phyloP scores from a whole-genome alignment of 129 eudicot genomes.

The Cynara cardunculus region DNA sequence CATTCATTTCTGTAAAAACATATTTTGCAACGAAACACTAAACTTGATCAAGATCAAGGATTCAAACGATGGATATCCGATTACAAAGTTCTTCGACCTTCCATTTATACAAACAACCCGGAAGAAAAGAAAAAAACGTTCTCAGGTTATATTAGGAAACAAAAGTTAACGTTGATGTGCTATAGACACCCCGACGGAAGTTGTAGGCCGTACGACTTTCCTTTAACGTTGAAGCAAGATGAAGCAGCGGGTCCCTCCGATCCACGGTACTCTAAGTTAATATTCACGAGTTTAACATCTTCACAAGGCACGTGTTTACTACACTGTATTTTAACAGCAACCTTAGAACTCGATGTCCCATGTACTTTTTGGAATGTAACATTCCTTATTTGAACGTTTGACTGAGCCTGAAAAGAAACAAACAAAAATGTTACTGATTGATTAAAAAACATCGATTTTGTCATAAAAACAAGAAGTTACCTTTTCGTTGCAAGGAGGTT shows the following conservation, averaged over 20 bases:
- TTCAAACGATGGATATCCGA: background rate
- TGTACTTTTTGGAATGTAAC: constrained; percentile 41
- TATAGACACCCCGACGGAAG: constrained; percentile 48
- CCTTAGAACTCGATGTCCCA: constrained; percentile 54
- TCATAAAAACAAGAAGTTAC: constrained; percentile 21
- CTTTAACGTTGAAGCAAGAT: constrained; percentile 38
- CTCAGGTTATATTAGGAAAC: background rate
- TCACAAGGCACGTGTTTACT: constrained; percentile 45
- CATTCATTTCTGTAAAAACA: background rate
- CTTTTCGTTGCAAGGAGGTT: constrained; percentile 23
- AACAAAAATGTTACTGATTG: background rate
- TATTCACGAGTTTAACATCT: constrained; percentile 42
- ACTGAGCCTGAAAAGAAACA: constrained; percentile 29
- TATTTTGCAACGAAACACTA: background rate
- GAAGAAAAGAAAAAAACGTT: background rate
- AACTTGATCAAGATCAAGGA: background rate
- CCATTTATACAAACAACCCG: constrained; percentile 6
- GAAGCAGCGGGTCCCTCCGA: constrained; percentile 37
- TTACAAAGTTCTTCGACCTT: background rate
- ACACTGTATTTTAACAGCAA: constrained; percentile 37
- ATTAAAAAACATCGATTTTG: background rate
- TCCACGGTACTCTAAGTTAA: constrained; percentile 47
- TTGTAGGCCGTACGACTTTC: constrained; percentile 44
- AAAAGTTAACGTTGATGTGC: background rate
- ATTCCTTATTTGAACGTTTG: constrained; percentile 40